phyloP scores from a whole-genome alignment of 345 rosid species.

The Trapa incisa region DNA sequence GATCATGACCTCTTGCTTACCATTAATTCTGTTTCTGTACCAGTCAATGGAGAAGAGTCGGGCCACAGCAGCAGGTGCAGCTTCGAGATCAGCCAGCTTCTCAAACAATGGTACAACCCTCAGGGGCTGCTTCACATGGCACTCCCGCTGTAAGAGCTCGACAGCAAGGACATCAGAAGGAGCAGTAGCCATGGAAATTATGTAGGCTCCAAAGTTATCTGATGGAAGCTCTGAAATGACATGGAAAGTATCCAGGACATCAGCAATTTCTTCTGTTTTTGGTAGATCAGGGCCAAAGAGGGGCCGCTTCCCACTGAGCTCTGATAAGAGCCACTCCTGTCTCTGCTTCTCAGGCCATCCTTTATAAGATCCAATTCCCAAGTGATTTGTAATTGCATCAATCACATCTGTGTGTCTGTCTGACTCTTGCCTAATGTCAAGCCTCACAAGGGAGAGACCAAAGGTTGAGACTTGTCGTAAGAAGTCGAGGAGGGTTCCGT shows the following conservation, averaged over 20 bases:
- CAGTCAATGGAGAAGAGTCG: conserved; percentile 96
- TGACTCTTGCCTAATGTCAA: conserved; percentile 91
- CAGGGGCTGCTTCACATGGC: conserved; percentile 61
- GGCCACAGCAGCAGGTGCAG: conserved; percentile 85
- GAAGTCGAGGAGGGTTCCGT: conserved; percentile 96
- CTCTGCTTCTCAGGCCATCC: conserved; percentile 81
- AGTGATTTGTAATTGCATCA: conserved; percentile 74
- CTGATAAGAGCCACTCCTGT: conserved; percentile 90
- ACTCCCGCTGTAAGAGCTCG: conserved; percentile 90
- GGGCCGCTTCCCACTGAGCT: conserved; percentile 87
- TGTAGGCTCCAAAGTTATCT: conserved; percentile 82
- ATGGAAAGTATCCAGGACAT: conserved; percentile 72
- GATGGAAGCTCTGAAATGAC: conserved; percentile 77
- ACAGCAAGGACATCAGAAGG: conserved; percentile 92
- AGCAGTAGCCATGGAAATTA: conserved; percentile 92
- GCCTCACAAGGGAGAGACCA: conserved; percentile 89
- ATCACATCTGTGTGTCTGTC: conserved; percentile 87
- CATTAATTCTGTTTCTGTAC: conserved; percentile 74
- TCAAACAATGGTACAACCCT: conserved; percentile 95
- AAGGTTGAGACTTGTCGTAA: conserved; percentile 91
- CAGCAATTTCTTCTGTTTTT: conserved; percentile 79
- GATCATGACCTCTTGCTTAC: conserved; percentile 96
- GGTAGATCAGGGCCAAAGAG: conserved; percentile 87
- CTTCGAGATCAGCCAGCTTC: conserved; percentile 87
- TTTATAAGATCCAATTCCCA: conserved; percentile 66